A percentile compares a stretch with the other conserved stretches of the same genome.
These are phyloP conservation scores for Cyberlindnera maclurae DNA, from an alignment of 805 yeast genomes.

Conservation along the genomic window DNA sequence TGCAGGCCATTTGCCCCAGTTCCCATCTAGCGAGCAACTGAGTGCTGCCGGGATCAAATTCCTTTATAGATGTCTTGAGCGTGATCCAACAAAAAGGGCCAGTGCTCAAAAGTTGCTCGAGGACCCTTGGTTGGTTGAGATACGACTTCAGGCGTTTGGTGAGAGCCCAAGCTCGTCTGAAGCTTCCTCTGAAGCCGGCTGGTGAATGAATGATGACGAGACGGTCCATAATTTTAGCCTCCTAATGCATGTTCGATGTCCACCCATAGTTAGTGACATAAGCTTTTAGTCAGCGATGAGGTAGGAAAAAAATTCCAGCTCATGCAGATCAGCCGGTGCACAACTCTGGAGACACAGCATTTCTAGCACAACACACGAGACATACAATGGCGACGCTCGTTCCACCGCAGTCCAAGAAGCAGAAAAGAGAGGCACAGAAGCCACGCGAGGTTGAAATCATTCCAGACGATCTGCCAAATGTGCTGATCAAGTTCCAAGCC, in stretches of 20 bases:
- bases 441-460: conserved; percentile 67
- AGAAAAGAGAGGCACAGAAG: conserved; percentile 74
- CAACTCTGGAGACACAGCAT: not conserved
- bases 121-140: conserved; percentile 85
- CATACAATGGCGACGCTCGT: conserved; percentile 75
- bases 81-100: conserved; percentile 74
- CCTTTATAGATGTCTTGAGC: conserved; percentile 67
- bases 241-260: not conserved
- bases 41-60: conserved; percentile 68
- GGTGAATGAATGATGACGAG: conserved; percentile 1
- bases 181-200: conserved; percentile 20
- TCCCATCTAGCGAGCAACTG: conserved; percentile 74
- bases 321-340: too few relatives aligned
- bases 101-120: conserved; percentile 77
- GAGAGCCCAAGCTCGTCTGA: conserved; percentile 26
- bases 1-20: conserved; percentile 83
- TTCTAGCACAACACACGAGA: not conserved
- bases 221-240: not conserved
- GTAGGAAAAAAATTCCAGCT: conserved; percentile 7
- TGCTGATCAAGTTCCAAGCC: conserved; percentile 82
- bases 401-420: conserved; percentile 92
- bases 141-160: conserved; percentile 63
- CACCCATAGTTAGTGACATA: not conserved
- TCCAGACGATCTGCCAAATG: conserved; percentile 80
- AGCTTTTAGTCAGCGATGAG: conserved; percentile 17